Base-by-base conservation (phyloP, 192 early-diverging fungal genomes). In the Coemansia sp. region DNA sequence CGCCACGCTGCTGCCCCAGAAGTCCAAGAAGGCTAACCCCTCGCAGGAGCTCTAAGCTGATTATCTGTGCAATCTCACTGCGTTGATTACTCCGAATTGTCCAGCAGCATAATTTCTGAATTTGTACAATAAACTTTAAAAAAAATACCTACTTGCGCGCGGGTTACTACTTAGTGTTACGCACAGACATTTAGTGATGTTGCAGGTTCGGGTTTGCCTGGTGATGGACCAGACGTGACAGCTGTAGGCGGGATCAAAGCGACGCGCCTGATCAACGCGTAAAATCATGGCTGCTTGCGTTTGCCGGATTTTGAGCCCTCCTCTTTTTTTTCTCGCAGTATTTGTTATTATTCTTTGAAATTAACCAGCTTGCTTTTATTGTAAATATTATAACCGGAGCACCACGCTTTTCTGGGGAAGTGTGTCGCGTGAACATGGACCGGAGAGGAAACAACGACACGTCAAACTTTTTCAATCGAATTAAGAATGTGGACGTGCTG, bases 1-100 rank as follows among this genome's bases (percentile, higher is more conserved):
- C 82, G 75, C 80, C 50, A 82, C 81, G 44, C 87, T 93, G 40
- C 82, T 92, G 56, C 90, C 90, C 62, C 81, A 86, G 81, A 92
- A 91, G 83, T 70, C 70, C 75, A 81, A 85, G 77, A 86, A 85
- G 75, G 75, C 71, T 26, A 72, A 63, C 58, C 73, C 79, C 11
- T 81, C 83, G 21, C 84, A 82, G 77, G 84, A 86, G 67, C 61
- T 84, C 48, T 86, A 83, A 82, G 60, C 92, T 2, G 27, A 8
- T 36, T 20, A 12, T 10, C 31, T n/a, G n/a, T 8, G 11, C 12
- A 26, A 48, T 22, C 17, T 28, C 29, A 26, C 25, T 26, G 45
- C 22, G 45, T 28, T 48, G 25, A 15, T 17, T 39, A 39, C 19
- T 39, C n/a, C 38, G 38, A 17, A 39, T 39, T 39, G 38, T 39